These are phyloP conservation scores for Neoscytalidium dimidiatum DNA, from an alignment of 2,329 filamentous ascomycete genomes.

Conservation along the genomic window DNA sequence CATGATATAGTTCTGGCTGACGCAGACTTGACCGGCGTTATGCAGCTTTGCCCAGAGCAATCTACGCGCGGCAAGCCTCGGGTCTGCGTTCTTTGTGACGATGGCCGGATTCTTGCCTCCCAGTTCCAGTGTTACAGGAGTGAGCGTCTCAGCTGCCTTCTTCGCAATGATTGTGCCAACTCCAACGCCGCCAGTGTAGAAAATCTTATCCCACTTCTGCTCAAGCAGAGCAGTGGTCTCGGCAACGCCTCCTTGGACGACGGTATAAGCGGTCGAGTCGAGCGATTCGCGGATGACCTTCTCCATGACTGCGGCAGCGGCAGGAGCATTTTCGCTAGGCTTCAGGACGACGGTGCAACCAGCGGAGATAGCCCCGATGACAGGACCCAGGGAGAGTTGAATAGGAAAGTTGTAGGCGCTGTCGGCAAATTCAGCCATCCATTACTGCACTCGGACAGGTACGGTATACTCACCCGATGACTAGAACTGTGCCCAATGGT, in stretches of 20 bases:
- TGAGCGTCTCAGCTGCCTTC: constrained; percentile 59
- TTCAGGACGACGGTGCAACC: constrained; percentile 91
- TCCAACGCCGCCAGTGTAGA: constrained; percentile 80
- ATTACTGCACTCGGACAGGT: background rate
- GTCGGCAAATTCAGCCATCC: constrained; percentile 30
- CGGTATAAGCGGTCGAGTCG: constrained; percentile 73
- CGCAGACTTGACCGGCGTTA: constrained; percentile 88
- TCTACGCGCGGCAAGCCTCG: constrained; percentile 77
- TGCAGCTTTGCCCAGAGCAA: constrained; percentile 86
- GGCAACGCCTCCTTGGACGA: constrained; percentile 77
- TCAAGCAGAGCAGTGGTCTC: constrained; percentile 82
- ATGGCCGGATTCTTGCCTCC: constrained; percentile 92
- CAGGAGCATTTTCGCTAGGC: constrained; percentile 80
- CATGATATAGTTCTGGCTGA: constrained; percentile 90
- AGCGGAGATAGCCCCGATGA: constrained; percentile 87
- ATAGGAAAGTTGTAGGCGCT: constrained; percentile 92
- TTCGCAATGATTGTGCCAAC: constrained; percentile 66
- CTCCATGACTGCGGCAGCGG: constrained; percentile 75
- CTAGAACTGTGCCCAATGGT: constrained; percentile 77
- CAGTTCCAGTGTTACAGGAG: constrained; percentile 85
- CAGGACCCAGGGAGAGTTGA: constrained; percentile 73
- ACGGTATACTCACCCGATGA: constrained; percentile 69
- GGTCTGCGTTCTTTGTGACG: constrained; percentile 79
- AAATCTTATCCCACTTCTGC: constrained; percentile 96
- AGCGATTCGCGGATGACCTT: constrained; percentile 75